A percentile compares a stretch with the other conserved stretches of the same genome.
Evolutionary conservation across 768 basidiomycete genomes (phyloP).

Genomic region (Butyriboletus loyo): DNA sequence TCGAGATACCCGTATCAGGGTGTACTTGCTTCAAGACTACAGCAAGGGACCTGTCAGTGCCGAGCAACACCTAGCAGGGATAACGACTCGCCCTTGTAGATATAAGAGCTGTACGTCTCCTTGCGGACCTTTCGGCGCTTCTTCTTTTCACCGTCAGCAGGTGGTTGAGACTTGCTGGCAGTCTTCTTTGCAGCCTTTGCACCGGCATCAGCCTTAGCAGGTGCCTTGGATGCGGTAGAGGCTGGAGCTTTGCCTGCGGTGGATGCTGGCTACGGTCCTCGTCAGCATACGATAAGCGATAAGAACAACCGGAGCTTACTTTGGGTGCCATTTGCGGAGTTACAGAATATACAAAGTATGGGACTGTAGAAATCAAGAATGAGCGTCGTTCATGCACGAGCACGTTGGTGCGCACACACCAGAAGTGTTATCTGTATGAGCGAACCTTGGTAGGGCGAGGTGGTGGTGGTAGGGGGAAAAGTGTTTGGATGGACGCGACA

Average conservation of each 20-base stretch:
- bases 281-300: constrained; percentile 13
- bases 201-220: constrained; percentile 42
- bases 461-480: constrained; percentile 33
- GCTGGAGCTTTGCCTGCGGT: constrained; percentile 40
- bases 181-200: constrained; percentile 60
- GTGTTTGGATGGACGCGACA: constrained; percentile 27
- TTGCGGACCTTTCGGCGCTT: constrained; percentile 76
- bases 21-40: constrained; percentile 87
- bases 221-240: constrained; percentile 59
- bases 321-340: constrained; percentile 36
- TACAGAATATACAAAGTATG: constrained; percentile 34
- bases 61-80: background rate
- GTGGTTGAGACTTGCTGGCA: constrained; percentile 49
- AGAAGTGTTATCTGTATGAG: constrained; percentile 19
- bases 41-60: background rate
- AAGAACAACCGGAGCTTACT: constrained; percentile 21
- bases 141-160: constrained; percentile 70
- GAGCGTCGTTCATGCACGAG: constrained; percentile 9
- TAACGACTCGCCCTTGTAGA: constrained; percentile 65
- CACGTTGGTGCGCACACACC: constrained; percentile 16
- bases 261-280: constrained; percentile 38
- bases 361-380: constrained; percentile 16
- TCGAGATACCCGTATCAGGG: constrained; percentile 91
- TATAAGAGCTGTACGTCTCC: constrained; percentile 84
- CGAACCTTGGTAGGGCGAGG: constrained; percentile 12